These are phyloP conservation scores for Tulasnella sp. DNA, from an alignment of 768 basidiomycete species.

Conservation along the genomic window DNA sequence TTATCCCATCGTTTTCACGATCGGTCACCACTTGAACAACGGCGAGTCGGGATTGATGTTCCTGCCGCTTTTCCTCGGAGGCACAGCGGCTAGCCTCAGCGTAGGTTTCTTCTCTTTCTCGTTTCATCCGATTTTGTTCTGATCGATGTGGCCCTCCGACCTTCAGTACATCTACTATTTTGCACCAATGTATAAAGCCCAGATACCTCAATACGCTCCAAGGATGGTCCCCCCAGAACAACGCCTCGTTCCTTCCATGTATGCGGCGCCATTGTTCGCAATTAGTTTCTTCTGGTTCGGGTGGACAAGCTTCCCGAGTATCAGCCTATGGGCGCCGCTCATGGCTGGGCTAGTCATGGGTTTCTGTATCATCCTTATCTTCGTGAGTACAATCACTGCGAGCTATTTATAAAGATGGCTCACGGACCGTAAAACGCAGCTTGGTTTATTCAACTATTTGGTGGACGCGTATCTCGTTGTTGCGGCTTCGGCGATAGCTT, in stretches of 20 bases:
- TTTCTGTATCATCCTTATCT: slow-evolving; percentile 25
- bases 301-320: slow-evolving; percentile 41
- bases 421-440: slow-evolving; percentile 5
- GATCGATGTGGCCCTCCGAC: no score
- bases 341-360: slow-evolving; percentile 30
- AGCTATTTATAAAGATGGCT: slow-evolving; percentile 31
- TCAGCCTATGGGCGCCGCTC: slow-evolving; percentile 32
- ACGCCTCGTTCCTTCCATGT: slow-evolving; percentile 38
- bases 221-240: slow-evolving; percentile 37
- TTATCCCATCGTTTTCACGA: slow-evolving; percentile 37
- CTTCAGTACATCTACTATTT: slow-evolving; percentile 38
- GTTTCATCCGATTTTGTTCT: no score
- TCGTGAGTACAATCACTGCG: neutral
- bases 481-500: slow-evolving; percentile 40
- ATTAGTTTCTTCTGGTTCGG: slow-evolving; percentile 44
- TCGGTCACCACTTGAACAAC: slow-evolving; percentile 36
- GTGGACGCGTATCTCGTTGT: slow-evolving; percentile 43
- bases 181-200: slow-evolving; percentile 38
- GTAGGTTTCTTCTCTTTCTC: neutral
- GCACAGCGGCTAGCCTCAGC: neutral
- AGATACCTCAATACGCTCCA: slow-evolving; percentile 36
- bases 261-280: slow-evolving; percentile 38
- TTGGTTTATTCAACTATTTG: slow-evolving; percentile 39
- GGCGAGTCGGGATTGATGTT: slow-evolving; percentile 36
- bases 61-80: slow-evolving; percentile 34